Evolutionary conservation across 805 yeast species (phyloP).

Genomic region (Candida peoriensis): DNA sequence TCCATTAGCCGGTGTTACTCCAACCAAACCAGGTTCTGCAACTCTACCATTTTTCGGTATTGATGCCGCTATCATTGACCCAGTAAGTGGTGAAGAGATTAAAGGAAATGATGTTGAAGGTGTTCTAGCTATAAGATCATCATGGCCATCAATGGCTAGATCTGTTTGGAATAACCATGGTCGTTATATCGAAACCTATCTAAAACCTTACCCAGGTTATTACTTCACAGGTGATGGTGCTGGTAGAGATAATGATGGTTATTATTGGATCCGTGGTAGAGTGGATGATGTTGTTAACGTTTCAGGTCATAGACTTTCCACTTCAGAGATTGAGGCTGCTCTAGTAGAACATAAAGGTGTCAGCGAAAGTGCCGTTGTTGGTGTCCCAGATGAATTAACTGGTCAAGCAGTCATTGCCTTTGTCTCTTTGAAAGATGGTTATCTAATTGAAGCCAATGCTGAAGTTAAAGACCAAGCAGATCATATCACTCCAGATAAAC

Average conservation of each 20-base stretch:
- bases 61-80: conserved; percentile 86
- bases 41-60: conserved; percentile 96
- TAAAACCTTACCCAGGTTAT: conserved; percentile 87
- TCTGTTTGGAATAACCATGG: conserved; percentile 86
- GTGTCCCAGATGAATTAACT: conserved; percentile 89
- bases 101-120: conserved; percentile 92
- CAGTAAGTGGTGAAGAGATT: conserved; percentile 82
- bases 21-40: conserved; percentile 97
- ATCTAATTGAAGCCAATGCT: conserved; percentile 26
- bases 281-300: conserved; percentile 98
- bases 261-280: conserved; percentile 96
- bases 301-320: conserved; percentile 95
- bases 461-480: conserved; percentile 25
- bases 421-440: conserved; percentile 68
- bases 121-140: conserved; percentile 79
- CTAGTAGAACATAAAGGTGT: conserved; percentile 73
- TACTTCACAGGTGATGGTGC: conserved; percentile 99
- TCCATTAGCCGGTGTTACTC: conserved; percentile 90
- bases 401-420: conserved; percentile 98
- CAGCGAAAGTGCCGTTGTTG: conserved; percentile 95
- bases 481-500: conserved; percentile 31
- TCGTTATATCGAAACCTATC: conserved; percentile 85
- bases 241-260: conserved; percentile 94
- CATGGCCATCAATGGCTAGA: conserved; percentile 99
- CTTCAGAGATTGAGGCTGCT: conserved; percentile 96